Conservation (phyloP, 345 rosid genomes). For the Zanthoxylum bungeanum region DNA sequence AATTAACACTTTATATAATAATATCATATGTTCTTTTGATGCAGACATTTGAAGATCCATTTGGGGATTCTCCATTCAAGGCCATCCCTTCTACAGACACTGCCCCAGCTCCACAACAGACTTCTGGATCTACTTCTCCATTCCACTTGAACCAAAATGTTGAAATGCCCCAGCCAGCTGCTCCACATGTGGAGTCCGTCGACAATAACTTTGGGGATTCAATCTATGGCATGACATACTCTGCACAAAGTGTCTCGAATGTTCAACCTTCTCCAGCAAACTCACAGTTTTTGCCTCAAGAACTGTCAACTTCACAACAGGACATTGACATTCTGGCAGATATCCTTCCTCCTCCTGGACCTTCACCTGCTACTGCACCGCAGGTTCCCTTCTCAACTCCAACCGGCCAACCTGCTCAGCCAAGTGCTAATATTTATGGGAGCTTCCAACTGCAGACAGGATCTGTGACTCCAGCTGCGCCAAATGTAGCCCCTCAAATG, state of each 20-base stretch:
- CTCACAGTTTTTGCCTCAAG: conserved; percentile 49
- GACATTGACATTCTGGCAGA: conserved; percentile 87
- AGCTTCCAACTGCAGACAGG: conserved; percentile 17
- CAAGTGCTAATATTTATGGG: conserved; percentile 22
- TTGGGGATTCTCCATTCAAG: conserved; percentile 94
- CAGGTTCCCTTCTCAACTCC: conserved; percentile 43
- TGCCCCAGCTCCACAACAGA: conserved; percentile 38
- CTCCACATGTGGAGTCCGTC: conserved; percentile 26
- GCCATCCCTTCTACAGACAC: conserved; percentile 50
- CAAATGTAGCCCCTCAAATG: conserved; percentile 36
- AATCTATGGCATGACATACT: conserved; percentile 45
- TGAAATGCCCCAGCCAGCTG: conserved; percentile 36
- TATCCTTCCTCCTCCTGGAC: conserved; percentile 82
- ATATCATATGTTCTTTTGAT: conserved; percentile 12
- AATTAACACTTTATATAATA: background rate
- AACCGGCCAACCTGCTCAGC: conserved; percentile 37
- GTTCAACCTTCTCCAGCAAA: conserved; percentile 31
- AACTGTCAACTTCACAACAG: conserved; percentile 41
- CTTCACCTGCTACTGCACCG: conserved; percentile 35
- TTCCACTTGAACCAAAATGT: conserved; percentile 39
- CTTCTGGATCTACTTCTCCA: conserved; percentile 32
- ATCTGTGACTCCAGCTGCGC: conserved; percentile 20
- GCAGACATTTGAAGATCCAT: conserved; percentile 92
- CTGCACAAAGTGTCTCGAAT: conserved; percentile 31
- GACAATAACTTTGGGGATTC: conserved; percentile 49